phyloP scores from a whole-genome alignment of 352 stramenopile species.

The Phytophthora nicotianae region DNA sequence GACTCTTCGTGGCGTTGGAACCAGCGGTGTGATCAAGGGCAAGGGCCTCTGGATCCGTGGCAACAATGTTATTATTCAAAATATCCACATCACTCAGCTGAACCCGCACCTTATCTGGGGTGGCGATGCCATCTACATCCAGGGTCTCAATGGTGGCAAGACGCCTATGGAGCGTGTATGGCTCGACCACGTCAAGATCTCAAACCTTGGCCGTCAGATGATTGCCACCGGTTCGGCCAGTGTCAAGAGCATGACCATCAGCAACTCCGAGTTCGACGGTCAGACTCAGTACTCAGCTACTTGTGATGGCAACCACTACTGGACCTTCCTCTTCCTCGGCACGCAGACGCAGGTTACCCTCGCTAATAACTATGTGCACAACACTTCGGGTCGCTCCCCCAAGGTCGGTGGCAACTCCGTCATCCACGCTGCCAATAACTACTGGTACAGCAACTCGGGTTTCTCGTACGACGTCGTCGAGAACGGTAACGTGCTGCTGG shows the following conservation, averaged over 20 bases:
- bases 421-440: constrained; percentile 50
- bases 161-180: constrained; percentile 39
- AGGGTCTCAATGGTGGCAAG: constrained; percentile 31
- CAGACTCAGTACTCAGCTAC: constrained; percentile 44
- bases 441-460: constrained; percentile 50
- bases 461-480: constrained; percentile 44
- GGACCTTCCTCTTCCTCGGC: constrained; percentile 42
- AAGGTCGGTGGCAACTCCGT: constrained; percentile 34
- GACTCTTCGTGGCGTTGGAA: constrained; percentile 48
- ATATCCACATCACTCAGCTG: constrained; percentile 51
- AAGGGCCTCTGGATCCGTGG: constrained; percentile 45
- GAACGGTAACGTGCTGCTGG: constrained; percentile 40
- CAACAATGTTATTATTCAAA: constrained; percentile 56
- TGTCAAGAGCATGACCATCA: constrained; percentile 55
- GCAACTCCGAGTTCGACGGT: constrained; percentile 59
- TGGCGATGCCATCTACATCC: constrained; percentile 37
- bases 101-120: constrained; percentile 50
- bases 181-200: constrained; percentile 61
- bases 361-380: constrained; percentile 46
- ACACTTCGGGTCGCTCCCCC: constrained; percentile 45
- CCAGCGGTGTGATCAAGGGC: constrained; percentile 47
- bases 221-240: constrained; percentile 37
- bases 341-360: constrained; percentile 36
- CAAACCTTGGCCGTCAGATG: constrained; percentile 46
- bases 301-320: constrained; percentile 62